These are phyloP conservation scores for Solanum ossicruentum DNA, from an alignment of 257 asterid genomes.

Conservation along the genomic window DNA sequence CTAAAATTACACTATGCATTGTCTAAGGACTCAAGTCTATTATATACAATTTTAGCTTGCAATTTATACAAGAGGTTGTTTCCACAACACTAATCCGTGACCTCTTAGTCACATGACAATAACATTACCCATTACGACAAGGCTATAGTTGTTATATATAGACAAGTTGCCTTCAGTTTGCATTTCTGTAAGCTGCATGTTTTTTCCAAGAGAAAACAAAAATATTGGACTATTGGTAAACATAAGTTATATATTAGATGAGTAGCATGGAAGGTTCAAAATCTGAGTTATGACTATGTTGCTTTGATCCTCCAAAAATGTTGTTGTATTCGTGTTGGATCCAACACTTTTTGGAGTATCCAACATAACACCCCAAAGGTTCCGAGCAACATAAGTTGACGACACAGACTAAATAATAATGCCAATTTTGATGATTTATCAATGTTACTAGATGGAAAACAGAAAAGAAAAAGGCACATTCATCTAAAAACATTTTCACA, in stretches of 20 bases:
- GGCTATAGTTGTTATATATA: background rate
- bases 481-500: background rate
- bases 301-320: background rate
- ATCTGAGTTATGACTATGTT: background rate
- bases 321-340: background rate
- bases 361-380: background rate
- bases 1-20: too few relatives aligned
- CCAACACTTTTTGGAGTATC: background rate
- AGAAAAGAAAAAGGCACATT: background rate
- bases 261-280: background rate
- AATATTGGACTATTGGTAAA: background rate
- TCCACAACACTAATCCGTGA: background rate
- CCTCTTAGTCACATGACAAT: background rate
- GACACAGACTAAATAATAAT: background rate
- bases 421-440: background rate
- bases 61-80: background rate
- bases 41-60: background rate
- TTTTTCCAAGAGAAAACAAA: background rate
- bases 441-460: background rate
- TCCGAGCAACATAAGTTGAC: background rate
- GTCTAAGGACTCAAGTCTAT: background rate
- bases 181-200: background rate
- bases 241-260: background rate
- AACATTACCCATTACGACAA: background rate
- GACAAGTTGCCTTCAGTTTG: background rate